Base-by-base conservation (phyloP, 2,329 filamentous ascomycete species). In the Beauveria asiatica region DNA sequence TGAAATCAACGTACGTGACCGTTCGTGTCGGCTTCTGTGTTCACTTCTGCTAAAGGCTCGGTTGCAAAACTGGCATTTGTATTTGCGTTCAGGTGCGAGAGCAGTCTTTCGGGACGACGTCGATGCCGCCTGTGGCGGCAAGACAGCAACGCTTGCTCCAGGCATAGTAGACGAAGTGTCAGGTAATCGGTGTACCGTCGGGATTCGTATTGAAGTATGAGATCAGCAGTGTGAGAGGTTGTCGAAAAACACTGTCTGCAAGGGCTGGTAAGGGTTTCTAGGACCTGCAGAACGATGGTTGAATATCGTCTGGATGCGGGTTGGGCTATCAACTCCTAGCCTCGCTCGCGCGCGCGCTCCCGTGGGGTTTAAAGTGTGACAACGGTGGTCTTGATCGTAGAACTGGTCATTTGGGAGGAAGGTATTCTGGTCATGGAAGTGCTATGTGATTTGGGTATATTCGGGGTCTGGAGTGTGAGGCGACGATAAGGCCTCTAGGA, bases 51-150 rank as follows among this genome's bases (percentile, higher is more conserved):
- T 97, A 75, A 99, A 99, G 65, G 94, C 94, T 75, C 94, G 85
- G 78, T 92, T 92, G 80, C 94, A 97, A 77, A 96, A 97, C 81
- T 96, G 92, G 80, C 94, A 99, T 76, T 97, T 97, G 85, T 99
- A 99, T 78, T 97, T 96, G 81, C 95, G 93, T 80, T 97, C 94
- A 60, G 92, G 91, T 68, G 85, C 87, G 68, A 87, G 78, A 63
- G 88, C 81, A 66, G 87, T 76, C 78, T 95, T 96, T 76, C 89
- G 86, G 70, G 87, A 82, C 68, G 84, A 83, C 72, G 88, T 83
- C 71, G 90, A 84, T 71, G 84, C 79, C 71, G 84, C 82, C 68
- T 84, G 75, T 71, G 88, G 78, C 68, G 85, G 77, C 67, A 82
- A 78, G 68, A 83, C 80, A 69, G 86, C 85, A 76, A 87, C 83